phyloP scores from a whole-genome alignment of 2,329 filamentous ascomycete genomes.

The Xylaria sp. region DNA sequence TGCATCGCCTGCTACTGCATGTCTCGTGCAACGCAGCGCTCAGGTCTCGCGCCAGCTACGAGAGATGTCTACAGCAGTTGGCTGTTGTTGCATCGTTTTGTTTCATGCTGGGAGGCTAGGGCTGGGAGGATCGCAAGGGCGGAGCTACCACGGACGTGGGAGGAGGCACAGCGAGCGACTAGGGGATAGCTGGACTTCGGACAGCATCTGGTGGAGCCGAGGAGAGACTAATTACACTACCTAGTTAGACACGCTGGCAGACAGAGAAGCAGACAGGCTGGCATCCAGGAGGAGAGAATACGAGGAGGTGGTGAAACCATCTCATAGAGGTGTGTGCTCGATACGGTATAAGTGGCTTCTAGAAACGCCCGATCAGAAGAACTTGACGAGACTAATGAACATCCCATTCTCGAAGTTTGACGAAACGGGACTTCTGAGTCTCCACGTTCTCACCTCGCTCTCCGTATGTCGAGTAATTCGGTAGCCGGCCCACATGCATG shows the following conservation, averaged over 20 bases:
- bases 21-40: slow-evolving; percentile 16
- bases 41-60: slow-evolving; percentile 3
- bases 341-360: slow-evolving; percentile 11
- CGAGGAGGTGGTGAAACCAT: slow-evolving; percentile 1
- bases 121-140: slow-evolving; percentile 23
- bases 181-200: slow-evolving; percentile 7
- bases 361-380: slow-evolving; percentile 7
- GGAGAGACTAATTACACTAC: too few species aligned
- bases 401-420: slow-evolving; percentile 20
- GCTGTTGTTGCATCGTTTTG: slow-evolving; percentile 15
- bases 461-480: slow-evolving; percentile 25
- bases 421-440: slow-evolving; percentile 19
- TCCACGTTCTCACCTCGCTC: slow-evolving; percentile 24
- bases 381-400: background rate
- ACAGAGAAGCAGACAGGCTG: background rate
- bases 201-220: slow-evolving; percentile 11
- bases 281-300: background rate
- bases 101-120: slow-evolving; percentile 20
- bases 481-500: slow-evolving; percentile 27
- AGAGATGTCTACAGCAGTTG: slow-evolving; percentile 5
- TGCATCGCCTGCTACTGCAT: slow-evolving; percentile 23
- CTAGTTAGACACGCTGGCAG: too few species aligned
- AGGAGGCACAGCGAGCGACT: slow-evolving; percentile 17
- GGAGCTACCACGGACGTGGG: slow-evolving; percentile 23
- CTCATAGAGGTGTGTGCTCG: background rate